Conservation (phyloP, 2,329 filamentous ascomycete genomes). For the Colletotrichum destructivum region DNA sequence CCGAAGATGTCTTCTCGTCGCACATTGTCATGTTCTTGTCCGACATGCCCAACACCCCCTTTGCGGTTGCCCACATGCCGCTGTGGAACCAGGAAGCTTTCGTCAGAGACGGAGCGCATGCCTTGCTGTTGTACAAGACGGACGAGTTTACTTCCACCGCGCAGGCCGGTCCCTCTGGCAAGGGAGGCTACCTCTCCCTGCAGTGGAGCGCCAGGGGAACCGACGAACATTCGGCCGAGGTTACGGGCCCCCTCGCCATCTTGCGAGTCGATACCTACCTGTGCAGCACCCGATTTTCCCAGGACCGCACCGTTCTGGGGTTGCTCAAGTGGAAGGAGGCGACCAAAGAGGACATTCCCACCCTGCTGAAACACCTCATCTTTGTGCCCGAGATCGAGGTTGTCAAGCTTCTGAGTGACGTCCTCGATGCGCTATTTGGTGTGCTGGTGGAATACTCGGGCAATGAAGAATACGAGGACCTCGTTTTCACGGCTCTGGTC, state of each 20-base stretch:
- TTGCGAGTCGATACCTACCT: constrained; percentile 87
- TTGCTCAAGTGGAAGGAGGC: constrained; percentile 89
- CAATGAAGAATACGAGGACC: constrained; percentile 91
- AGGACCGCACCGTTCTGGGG: constrained; percentile 88
- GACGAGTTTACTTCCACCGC: constrained; percentile 88
- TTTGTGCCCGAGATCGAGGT: constrained; percentile 98
- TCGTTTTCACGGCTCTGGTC: constrained; percentile 92
- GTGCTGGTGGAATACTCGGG: constrained; percentile 93
- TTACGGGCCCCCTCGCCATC: constrained; percentile 85
- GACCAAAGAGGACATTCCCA: constrained; percentile 78
- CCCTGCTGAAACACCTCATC: constrained; percentile 84
- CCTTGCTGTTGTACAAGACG: constrained; percentile 87
- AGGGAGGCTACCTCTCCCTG: constrained; percentile 88
- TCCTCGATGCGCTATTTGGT: constrained; percentile 92
- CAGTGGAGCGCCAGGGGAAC: constrained; percentile 82
- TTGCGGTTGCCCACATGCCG: constrained; percentile 93
- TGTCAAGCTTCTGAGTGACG: constrained; percentile 91
- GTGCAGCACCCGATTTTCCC: constrained; percentile 95
- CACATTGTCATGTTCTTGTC: constrained; percentile 93
- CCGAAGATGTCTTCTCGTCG: constrained; percentile 83
- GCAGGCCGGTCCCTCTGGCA: constrained; percentile 74
- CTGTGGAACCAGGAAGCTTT: constrained; percentile 95
- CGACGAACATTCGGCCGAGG: constrained; percentile 78
- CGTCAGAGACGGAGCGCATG: constrained; percentile 86
- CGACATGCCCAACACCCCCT: constrained; percentile 88